Evolutionary conservation across 306 rosid genomes (phyloP).

Genomic region (Cicer pinnatifidum): DNA sequence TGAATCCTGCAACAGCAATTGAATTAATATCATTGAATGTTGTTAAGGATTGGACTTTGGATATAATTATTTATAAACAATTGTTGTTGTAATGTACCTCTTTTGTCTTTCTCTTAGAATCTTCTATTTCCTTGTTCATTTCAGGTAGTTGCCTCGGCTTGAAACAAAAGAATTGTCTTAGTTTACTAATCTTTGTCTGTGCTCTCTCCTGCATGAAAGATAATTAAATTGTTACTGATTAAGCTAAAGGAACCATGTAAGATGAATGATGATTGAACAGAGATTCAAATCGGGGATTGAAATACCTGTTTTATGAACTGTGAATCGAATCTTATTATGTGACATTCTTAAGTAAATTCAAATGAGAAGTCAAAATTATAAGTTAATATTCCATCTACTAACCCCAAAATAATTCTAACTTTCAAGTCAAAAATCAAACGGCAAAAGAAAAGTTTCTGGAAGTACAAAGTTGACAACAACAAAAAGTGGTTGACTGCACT

Average conservation of each 20-base stretch:
- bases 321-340: not conserved
- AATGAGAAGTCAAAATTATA: not conserved
- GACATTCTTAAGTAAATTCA: not conserved
- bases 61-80: not conserved
- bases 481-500: not conserved
- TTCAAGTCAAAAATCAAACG: not conserved
- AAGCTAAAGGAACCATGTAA: not conserved
- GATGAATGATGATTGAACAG: not conserved
- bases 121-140: slow-evolving; percentile 59
- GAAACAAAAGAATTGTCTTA: slow-evolving; percentile 65
- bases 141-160: slow-evolving; percentile 68
- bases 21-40: not conserved
- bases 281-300: not conserved
- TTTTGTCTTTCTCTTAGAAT: slow-evolving; percentile 45
- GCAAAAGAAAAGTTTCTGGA: not conserved
- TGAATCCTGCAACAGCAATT: slow-evolving; percentile 50
- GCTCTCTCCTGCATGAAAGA: slow-evolving; percentile 62
- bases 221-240: not conserved
- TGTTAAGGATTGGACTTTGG: not conserved
- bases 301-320: not conserved
- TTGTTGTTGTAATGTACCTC: slow-evolving; percentile 40
- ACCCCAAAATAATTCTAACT: not conserved
- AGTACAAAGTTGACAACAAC: not conserved
- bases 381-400: not conserved
- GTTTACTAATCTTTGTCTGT: slow-evolving; percentile 57